These are phyloP conservation scores for Plasmodium vinckei DNA, from an alignment of 169 alveolate species.

Conservation along the genomic window DNA sequence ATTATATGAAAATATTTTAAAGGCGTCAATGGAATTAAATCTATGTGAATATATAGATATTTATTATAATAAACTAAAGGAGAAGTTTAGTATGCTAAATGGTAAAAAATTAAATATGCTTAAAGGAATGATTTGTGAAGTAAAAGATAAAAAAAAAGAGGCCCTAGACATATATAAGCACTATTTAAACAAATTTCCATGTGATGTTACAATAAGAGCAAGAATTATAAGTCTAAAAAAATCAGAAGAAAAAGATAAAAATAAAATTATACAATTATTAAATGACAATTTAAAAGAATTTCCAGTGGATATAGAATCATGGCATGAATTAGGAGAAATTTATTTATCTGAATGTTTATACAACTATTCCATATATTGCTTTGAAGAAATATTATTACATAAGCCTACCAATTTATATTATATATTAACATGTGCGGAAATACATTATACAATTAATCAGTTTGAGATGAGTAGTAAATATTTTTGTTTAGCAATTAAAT, in stretches of 20 bases:
- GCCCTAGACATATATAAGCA: constrained; percentile 61
- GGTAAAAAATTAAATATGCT: constrained; percentile 51
- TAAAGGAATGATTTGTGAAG: constrained; percentile 72
- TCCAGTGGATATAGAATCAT: constrained; percentile 75
- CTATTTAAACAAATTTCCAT: constrained; percentile 25
- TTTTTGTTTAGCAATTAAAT: constrained; percentile 73
- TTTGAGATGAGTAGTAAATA: constrained; percentile 64
- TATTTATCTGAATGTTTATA: constrained; percentile 48
- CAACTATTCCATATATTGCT: constrained; percentile 67
- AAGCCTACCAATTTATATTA: constrained; percentile 52
- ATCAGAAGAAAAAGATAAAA: constrained; percentile 41
- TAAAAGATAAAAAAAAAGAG: constrained; percentile 43
- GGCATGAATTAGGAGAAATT: constrained; percentile 79
- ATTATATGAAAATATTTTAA: constrained; percentile 53
- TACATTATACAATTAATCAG: constrained; percentile 68
- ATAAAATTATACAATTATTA: constrained; percentile 73
- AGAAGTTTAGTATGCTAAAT: constrained; percentile 34
- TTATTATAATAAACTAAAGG: constrained; percentile 49
- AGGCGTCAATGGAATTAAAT: constrained; percentile 53
- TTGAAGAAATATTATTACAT: constrained; percentile 72
- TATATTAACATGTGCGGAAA: constrained; percentile 77
- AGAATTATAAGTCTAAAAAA: constrained; percentile 63
- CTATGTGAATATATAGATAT: constrained; percentile 54
- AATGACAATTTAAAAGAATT: constrained; percentile 77
- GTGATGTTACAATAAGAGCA: constrained; percentile 53